These are phyloP conservation scores for Rhizoclosmatium globosum DNA, from an alignment of 192 early-diverging fungal genomes.

Conservation along the genomic window DNA sequence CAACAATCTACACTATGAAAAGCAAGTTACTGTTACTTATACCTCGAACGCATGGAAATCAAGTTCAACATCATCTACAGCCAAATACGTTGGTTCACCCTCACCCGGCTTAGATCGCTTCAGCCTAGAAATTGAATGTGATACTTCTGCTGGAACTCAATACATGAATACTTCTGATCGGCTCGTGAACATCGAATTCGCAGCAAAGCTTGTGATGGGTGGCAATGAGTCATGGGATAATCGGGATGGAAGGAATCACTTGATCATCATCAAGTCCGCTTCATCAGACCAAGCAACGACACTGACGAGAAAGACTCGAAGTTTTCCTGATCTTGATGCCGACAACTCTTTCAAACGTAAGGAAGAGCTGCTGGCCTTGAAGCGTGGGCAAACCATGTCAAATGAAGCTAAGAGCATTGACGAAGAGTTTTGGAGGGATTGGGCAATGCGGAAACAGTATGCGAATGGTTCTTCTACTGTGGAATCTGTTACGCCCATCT, in stretches of 20 bases:
- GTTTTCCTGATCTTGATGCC: too few species aligned
- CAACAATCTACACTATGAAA: slow-evolving; percentile 9
- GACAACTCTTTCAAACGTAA: too few species aligned
- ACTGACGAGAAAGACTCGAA: too few species aligned
- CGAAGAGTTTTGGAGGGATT: background rate
- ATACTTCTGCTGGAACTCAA: background rate
- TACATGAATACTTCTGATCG: background rate
- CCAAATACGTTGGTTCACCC: background rate
- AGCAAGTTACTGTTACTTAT: background rate
- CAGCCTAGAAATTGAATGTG: slow-evolving; percentile 1
- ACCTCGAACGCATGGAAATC: slow-evolving; percentile 15
- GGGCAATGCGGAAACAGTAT: too few species aligned
- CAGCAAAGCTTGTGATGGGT: slow-evolving; percentile 4
- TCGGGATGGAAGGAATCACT: background rate
- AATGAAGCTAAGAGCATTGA: background rate
- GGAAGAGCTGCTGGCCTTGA: background rate
- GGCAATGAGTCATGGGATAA: slow-evolving; percentile 7
- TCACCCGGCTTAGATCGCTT: background rate
- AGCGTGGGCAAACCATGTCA: background rate
- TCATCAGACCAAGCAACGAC: too few species aligned
- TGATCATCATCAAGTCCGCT: background rate
- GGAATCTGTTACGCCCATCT: too few species aligned
- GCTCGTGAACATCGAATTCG: slow-evolving; percentile 7
- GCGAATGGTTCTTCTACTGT: too few species aligned
- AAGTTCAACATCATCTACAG: background rate